Conservation (phyloP, 164 flowering plant species). For the Pachysandra terminalis region DNA sequence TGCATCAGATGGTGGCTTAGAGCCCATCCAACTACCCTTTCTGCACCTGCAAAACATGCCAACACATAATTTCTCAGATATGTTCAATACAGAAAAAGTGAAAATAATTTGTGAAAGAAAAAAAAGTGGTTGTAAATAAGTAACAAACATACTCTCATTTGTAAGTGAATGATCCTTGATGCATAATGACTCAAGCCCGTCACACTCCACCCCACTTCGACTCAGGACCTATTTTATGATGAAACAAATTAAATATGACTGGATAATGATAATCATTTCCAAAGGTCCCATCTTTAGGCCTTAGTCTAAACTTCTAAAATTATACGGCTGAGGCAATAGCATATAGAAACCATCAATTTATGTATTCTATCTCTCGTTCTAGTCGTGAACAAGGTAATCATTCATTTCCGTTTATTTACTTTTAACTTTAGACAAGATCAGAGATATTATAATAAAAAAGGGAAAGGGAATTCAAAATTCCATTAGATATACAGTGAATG, state of each 20-base stretch:
- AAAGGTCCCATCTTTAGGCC: background rate
- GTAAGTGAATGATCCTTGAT: conserved; percentile 69
- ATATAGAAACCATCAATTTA: too few relatives aligned
- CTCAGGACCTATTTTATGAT: conserved; percentile 45
- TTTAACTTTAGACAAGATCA: too few relatives aligned
- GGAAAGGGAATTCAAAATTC: too few relatives aligned
- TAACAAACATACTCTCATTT: conserved; percentile 56
- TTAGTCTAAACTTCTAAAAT: too few relatives aligned
- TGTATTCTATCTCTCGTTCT: background rate
- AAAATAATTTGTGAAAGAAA: background rate
- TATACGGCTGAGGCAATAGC: too few relatives aligned
- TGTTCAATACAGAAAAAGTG: background rate
- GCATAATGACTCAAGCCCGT: conserved; percentile 62
- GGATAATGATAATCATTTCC: background rate
- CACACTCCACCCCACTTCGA: conserved; percentile 68
- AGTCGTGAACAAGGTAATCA: background rate
- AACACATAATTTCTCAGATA: background rate
- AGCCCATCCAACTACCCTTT: conserved; percentile 86
- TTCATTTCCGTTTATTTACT: too few relatives aligned
- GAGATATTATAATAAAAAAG: too few relatives aligned
- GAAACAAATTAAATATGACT: conserved; percentile 9
- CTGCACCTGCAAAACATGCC: conserved; percentile 52
- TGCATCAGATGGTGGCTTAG: conserved; percentile 69
- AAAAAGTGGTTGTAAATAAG: too few relatives aligned
- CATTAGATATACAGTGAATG: too few relatives aligned